phyloP scores from a whole-genome alignment of 345 rosid species.

The Lumnitzera racemosa region DNA sequence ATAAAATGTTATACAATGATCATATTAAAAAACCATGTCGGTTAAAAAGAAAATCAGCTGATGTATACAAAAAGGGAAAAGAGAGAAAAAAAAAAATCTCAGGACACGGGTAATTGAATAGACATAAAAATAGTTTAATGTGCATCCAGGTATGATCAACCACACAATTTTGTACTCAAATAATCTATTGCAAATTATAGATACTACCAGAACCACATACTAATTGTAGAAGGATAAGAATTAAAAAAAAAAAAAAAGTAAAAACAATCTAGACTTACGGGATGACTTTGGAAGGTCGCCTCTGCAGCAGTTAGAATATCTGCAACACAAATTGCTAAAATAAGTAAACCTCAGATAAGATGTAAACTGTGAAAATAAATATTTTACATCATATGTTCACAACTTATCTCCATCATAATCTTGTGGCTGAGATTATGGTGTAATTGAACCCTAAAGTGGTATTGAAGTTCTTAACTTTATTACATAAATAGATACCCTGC shows the following conservation, averaged over 20 bases:
- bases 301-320: constrained; percentile 86
- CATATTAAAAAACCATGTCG: neutral
- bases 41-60: neutral
- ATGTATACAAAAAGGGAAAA: neutral
- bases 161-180: too few relatives aligned
- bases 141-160: neutral
- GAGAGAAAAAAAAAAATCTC: neutral
- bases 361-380: neutral
- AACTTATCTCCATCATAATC: too few relatives aligned
- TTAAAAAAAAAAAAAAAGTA: neutral
- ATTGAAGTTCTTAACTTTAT: too few relatives aligned
- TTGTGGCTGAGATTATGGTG: too few relatives aligned
- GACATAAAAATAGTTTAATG: too few relatives aligned
- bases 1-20: constrained; percentile 5
- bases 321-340: constrained; percentile 29
- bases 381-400: too few relatives aligned
- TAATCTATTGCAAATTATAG: neutral
- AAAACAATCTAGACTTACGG: constrained; percentile 41
- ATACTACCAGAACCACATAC: neutral
- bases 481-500: too few relatives aligned
- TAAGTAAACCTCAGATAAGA: constrained; percentile 4
- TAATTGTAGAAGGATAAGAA: neutral
- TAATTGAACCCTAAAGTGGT: too few relatives aligned
- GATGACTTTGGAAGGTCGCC: constrained; percentile 65
- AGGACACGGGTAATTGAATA: neutral